Evolutionary conservation across 1,284 basidiomycete species (phyloP), one percentile per base, ranked within the genome.

Genomic region (Cutaneotrichosporon sp.): DNA sequence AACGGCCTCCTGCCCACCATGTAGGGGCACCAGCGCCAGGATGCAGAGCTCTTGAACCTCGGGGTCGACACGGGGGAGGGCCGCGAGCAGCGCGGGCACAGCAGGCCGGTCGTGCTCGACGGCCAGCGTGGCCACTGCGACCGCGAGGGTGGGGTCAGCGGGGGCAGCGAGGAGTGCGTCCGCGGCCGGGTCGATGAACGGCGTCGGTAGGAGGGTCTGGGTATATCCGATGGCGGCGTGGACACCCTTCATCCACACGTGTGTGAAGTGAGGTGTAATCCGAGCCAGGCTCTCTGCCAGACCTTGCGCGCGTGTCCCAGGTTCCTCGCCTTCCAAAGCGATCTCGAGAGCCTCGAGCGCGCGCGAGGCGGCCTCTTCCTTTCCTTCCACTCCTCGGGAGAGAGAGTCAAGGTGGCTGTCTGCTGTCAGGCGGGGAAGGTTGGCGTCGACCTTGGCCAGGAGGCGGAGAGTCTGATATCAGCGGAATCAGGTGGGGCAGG

Each of bases 261-360:
- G 61, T 11, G 10, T 5, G 7, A 40, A 62, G 9, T 49, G 53
- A 0, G 30, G 22, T 3, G 71, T 36, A 16, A 73, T 61, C 0
- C 60, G 32, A 2, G 52, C 32, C 0, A 72, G 56, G 1, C 52
- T 60, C 13, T 63, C 26, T 1, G 65, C 70, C 6, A 62, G 66
- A 9, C 26, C 22, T 2, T 9, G 38, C 10, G 62, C 72, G 1
- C 59, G 58, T 4, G 36, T 42, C 3, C 10, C 38, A 16, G 52
- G 47, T 9, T 38, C 47, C 7, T 40, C 46, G 22, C 61, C 61
- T 16, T 63, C 52, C 9, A 49, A 13, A 14, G 56, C 36, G 4
- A 73, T 47, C 49, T 73, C 69, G 0, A 67, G 59, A 2, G 70
- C 72, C 42, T 79, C 77, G 13, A 76, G 36, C 0, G 74, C 75